A percentile compares a stretch with the other conserved stretches of the same genome.
Evolutionary conservation across 768 basidiomycete species (phyloP).

Genomic region (Trametes villosa): DNA sequence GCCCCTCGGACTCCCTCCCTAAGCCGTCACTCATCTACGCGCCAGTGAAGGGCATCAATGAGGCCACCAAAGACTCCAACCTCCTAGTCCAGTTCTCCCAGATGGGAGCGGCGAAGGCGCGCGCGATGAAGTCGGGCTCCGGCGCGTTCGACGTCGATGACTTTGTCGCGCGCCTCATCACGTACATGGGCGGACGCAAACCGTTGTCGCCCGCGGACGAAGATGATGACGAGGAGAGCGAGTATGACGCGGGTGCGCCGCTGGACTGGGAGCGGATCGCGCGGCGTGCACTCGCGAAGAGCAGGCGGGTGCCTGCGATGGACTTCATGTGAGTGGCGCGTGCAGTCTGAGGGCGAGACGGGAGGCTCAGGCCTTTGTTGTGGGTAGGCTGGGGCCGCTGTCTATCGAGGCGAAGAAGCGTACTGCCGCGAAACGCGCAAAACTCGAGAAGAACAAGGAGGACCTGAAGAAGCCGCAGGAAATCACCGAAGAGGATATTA

Average conservation of each 20-base stretch:
- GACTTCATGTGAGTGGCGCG: slow-evolving; percentile 79
- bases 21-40: slow-evolving; percentile 1
- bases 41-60: slow-evolving; percentile 77
- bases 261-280: slow-evolving; percentile 90
- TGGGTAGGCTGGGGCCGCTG: slow-evolving; percentile 87
- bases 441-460: slow-evolving; percentile 72
- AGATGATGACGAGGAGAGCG: slow-evolving; percentile 52
- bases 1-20: slow-evolving; percentile 9
- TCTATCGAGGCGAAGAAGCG: slow-evolving; percentile 86
- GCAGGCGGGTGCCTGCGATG: slow-evolving; percentile 75
- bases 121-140: slow-evolving; percentile 84
- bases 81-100: slow-evolving; percentile 78
- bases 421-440: slow-evolving; percentile 57
- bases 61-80: slow-evolving; percentile 89
- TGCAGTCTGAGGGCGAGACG: not conserved
- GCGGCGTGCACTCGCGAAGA: slow-evolving; percentile 79
- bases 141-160: slow-evolving; percentile 93
- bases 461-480: slow-evolving; percentile 77
- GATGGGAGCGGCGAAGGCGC: slow-evolving; percentile 85
- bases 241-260: slow-evolving; percentile 40
- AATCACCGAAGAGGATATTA: slow-evolving; percentile 81
- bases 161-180: slow-evolving; percentile 75
- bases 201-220: slow-evolving; percentile 43
- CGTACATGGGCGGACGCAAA: slow-evolving; percentile 75
- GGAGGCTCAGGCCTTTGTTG: slow-evolving; percentile 4